Conservation (phyloP, 768 basidiomycete species). For the Nidularia pulvinata region DNA sequence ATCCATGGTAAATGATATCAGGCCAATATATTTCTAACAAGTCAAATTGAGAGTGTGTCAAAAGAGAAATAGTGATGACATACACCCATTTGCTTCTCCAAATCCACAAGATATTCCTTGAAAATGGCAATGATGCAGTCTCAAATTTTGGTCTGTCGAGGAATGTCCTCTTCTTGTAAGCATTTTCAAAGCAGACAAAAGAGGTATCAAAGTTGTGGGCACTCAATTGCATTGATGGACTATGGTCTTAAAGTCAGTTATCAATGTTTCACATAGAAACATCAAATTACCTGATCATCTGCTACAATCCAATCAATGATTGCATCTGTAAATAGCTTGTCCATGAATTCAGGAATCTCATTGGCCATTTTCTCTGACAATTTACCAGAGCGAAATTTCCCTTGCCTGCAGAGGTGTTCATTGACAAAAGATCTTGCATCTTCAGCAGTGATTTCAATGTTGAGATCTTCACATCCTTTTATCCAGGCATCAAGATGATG, state of each 20-base stretch:
- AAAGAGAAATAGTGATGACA: background rate
- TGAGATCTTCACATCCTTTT: background rate
- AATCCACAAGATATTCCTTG: background rate
- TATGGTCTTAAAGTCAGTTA: background rate
- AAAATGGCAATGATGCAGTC: background rate
- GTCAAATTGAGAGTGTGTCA: background rate
- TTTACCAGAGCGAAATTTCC: background rate
- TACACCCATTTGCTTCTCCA: background rate
- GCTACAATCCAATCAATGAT: conserved; percentile 1
- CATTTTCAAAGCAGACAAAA: conserved; percentile 2
- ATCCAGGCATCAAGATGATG: background rate
- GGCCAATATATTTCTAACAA: background rate
- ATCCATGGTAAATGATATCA: conserved; percentile 1
- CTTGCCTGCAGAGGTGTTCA: background rate
- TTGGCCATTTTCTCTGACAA: background rate
- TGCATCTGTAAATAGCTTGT: conserved; percentile 1
- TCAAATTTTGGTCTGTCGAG: background rate
- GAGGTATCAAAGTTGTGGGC: conserved; percentile 1
- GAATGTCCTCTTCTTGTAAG: background rate
- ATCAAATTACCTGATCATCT: conserved; percentile 2
- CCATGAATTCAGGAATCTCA: background rate
- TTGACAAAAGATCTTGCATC: background rate
- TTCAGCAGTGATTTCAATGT: background rate
- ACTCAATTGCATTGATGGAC: conserved; percentile 1
- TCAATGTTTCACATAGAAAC: background rate